phyloP scores from a whole-genome alignment of 2,329 filamentous ascomycete genomes.

The Hypomyces perniciosus region DNA sequence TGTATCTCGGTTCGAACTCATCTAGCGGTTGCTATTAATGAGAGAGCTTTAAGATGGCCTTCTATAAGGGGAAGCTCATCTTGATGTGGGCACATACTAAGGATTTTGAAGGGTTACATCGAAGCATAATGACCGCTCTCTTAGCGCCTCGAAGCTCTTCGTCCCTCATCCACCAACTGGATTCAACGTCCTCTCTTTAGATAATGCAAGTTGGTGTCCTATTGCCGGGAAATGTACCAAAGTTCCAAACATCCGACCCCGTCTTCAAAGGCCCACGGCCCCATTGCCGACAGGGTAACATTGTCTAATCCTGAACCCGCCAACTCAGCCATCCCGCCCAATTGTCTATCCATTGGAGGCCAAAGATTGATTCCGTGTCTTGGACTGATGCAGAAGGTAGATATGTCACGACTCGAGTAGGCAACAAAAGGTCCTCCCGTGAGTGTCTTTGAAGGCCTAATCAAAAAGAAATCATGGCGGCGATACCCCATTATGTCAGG shows the following conservation, averaged over 20 bases:
- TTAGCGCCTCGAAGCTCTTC: not conserved
- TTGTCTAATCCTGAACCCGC: not conserved
- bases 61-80: constrained; percentile 4
- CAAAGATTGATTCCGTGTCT: not conserved
- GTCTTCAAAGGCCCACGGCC: too few species aligned
- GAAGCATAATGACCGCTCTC: not conserved
- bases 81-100: too few species aligned
- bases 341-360: not conserved
- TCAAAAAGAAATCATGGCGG: not conserved
- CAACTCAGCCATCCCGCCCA: not conserved
- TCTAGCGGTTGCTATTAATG: too few species aligned
- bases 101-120: too few species aligned
- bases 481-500: not conserved
- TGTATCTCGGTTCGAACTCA: too few species aligned
- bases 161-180: too few species aligned
- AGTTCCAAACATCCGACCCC: not conserved
- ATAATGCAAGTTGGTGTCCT: too few species aligned
- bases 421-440: too few species aligned
- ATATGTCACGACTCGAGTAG: not conserved
- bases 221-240: not conserved
- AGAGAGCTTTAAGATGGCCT: not conserved
- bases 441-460: not conserved
- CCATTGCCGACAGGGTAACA: not conserved
- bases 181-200: too few species aligned
- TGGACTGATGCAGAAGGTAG: constrained; percentile 1